Conservation (phyloP, 75 land plant species). For the Chamaecyparis obtusa region DNA sequence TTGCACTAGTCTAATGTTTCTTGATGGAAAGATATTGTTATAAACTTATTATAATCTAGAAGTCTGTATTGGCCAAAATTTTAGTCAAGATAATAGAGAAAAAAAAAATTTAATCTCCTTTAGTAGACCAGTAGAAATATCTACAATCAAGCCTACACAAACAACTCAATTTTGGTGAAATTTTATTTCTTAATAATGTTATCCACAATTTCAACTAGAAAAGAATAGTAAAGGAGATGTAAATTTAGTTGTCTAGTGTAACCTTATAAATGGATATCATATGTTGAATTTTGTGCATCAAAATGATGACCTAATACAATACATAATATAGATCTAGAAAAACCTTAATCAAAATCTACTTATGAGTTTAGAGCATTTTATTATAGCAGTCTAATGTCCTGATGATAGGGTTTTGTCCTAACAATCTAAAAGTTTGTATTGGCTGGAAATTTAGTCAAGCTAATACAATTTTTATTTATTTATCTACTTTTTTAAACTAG, state of each 20-base stretch:
- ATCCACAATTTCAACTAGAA: background rate
- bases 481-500: background rate
- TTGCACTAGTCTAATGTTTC: background rate
- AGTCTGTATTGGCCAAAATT: background rate
- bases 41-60: background rate
- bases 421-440: background rate
- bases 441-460: background rate
- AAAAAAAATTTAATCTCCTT: background rate
- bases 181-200: background rate
- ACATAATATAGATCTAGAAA: background rate
- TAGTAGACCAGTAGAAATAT: background rate
- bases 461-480: background rate
- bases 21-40: background rate
- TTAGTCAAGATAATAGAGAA: background rate
- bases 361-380: background rate
- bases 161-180: background rate
- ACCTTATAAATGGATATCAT: background rate
- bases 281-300: too few relatives aligned
- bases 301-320: too few relatives aligned
- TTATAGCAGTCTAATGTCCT: conserved; percentile 3
- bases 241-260: background rate
- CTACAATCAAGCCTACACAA: background rate
- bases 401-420: background rate
- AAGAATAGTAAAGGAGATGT: background rate
- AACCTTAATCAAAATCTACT: background rate